Base-by-base conservation (phyloP, 2,329 filamentous ascomycete species). In the Plectosphaerella sp. region DNA sequence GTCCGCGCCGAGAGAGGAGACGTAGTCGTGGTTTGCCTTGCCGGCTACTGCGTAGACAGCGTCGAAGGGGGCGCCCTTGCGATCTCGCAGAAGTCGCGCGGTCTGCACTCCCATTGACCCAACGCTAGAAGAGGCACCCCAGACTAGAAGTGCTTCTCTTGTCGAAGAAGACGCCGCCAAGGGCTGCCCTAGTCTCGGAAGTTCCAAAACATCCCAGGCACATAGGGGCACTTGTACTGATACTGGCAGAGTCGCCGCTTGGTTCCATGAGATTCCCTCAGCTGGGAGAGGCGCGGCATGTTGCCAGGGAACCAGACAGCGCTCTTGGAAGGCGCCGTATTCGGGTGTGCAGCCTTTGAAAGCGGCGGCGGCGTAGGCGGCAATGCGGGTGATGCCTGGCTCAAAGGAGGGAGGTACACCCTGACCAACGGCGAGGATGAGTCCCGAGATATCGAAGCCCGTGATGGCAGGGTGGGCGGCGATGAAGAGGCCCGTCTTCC, bases 301-400 rank as follows among this genome's bases (percentile, higher is more conserved):
- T 52, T 72, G 68, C 62, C 69, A 74, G 3, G 69, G 68, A 3
- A 77, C 62, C 11, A 77, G 59, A 3, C 68, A 73, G 1, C 59
- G 59, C 42, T 75, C 69, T 50, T 77, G 75, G 45, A 76, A 78
- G 7, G 63, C 64, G 37, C 79, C 74, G 55, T 79, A 75, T 60
- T 79, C 63, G 3, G 73, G 70, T 20, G 68, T 59, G 18, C 68
- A 72, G 9, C 65, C 65, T 36, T 63, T 74, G 72, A 75, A 80
- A 18, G 70, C 57, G 0, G 61, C 64, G 4, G 67, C 64, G 0
- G 69, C 62, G 47, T 69, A 73, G 14, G 72, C 72, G 1, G 67
- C 65, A 2, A 75, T 58, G 2, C 69, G 70, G 39, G 67, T 72
- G 47, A 67, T 56, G 0, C 69, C 70, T 0, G 66, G 60, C 20